Percentiles rank a stretch among this genome's conserved stretches.
Evolutionary conservation across 1,139 yeast genomes (phyloP).

Genomic region (Yamadazyma taylorii): DNA sequence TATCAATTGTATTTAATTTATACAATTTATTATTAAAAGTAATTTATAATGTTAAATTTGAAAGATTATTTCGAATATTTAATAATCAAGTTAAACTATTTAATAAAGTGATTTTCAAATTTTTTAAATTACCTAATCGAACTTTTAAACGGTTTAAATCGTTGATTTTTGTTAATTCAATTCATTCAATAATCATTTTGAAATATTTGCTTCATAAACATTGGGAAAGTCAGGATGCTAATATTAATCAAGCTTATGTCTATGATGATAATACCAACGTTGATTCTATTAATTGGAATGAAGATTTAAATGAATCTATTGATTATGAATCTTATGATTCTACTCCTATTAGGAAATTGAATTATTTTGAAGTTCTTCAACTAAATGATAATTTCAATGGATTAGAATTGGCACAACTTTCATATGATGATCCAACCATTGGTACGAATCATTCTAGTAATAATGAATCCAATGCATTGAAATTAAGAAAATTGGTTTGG

Average conservation of each 20-base stretch:
- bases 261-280: slow-evolving; percentile 3
- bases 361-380: slow-evolving; percentile 27
- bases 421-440: background rate
- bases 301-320: slow-evolving; percentile 20
- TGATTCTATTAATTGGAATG: slow-evolving; percentile 14
- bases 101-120: slow-evolving; percentile 25
- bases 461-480: slow-evolving; percentile 25
- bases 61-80: slow-evolving; percentile 19
- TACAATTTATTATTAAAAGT: slow-evolving; percentile 21
- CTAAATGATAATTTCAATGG: slow-evolving; percentile 25
- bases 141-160: slow-evolving; percentile 18
- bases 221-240: slow-evolving; percentile 1
- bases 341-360: slow-evolving; percentile 18
- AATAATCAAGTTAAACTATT: slow-evolving; percentile 36
- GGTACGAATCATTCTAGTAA: slow-evolving; percentile 5
- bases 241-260: background rate
- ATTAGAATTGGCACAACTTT: slow-evolving; percentile 25
- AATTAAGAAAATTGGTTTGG: slow-evolving; percentile 35
- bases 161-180: slow-evolving; percentile 24
- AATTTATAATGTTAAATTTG: slow-evolving; percentile 8
- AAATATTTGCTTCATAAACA: slow-evolving; percentile 26
- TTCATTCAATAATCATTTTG: slow-evolving; percentile 33
- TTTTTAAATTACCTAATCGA: slow-evolving; percentile 12
- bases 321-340: slow-evolving; percentile 15
- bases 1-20: slow-evolving; percentile 32